Base-by-base conservation (phyloP, 169 alveolate genomes). In the Plasmodium blacklocki region DNA sequence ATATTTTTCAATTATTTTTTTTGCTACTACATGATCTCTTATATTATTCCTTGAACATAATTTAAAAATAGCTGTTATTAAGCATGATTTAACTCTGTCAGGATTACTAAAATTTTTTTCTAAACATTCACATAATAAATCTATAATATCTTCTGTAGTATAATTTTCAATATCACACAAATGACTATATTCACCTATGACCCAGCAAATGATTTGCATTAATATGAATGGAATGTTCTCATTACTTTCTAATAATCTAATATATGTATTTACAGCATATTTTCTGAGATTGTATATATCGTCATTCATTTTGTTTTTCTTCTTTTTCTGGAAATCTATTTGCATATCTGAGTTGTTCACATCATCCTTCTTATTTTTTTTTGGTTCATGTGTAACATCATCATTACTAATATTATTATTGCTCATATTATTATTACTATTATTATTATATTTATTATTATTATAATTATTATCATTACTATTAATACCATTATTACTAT, bases 211-310 rank as follows among this genome's bases (percentile, higher is more conserved):
- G 18, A 83, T 83, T 58, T 83, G 91, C 73, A 83, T 68, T 59
- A 83, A 83, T 68, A 83, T 70, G 50, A 83, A 83, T 49, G 91
- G 91, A 32, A 83, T 83, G 8, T 83, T 83, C 23, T 83, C 91
- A 60, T 83, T 83, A 54, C 59, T 70, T 63, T 83, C 91, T 47
- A 83, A 62, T 75, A 83, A 63, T 45, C 21, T 83, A 54, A 83
- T 68, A 52, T 83, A 83, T 21, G 91, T 83, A 45, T 83, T 83
- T 26, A 83, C 85, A n/a, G 91, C 91, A 83, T 83, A 83, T 60
- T 83, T 83, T 29, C 80, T 83, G 49, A 83, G 70, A 58, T 56
- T 83, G 66, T 56, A 54, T 50, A 56, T 21, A 83, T 63, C 70
- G 58, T 83, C 83, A 29, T 83, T 83, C 21, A 70, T 56, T 68